These are phyloP conservation scores for Eucalyptus virginea DNA, from an alignment of 345 rosid genomes.

Conservation along the genomic window DNA sequence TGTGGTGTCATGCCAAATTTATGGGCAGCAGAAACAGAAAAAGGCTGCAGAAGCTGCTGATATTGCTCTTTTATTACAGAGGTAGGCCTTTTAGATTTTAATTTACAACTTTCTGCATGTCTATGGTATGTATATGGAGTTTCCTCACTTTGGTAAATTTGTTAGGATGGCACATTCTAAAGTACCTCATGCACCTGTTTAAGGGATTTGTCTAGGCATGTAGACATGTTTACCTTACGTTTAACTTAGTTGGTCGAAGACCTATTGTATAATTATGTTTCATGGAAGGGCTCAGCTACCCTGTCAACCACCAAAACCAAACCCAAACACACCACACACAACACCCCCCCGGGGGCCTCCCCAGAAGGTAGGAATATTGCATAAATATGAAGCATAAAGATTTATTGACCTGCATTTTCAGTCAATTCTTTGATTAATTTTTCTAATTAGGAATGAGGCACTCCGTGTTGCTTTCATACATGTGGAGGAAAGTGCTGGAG, in stretches of 20 bases:
- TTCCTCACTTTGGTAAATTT: neutral
- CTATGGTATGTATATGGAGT: neutral
- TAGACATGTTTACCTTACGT: neutral
- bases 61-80: slow-evolving; percentile 81
- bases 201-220: neutral
- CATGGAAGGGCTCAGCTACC: neutral
- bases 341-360: too few relatives aligned
- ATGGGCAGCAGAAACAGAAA: slow-evolving; percentile 92
- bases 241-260: neutral
- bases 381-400: neutral
- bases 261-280: neutral
- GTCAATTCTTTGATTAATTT: neutral
- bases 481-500: slow-evolving; percentile 52
- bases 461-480: slow-evolving; percentile 98
- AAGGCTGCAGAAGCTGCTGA: slow-evolving; percentile 88
- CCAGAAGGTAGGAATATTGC: neutral
- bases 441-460: slow-evolving; percentile 66
- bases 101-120: neutral
- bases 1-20: slow-evolving; percentile 96
- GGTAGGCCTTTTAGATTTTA: slow-evolving; percentile 14
- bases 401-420: neutral
- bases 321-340: fast-evolving
- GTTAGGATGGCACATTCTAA: neutral
- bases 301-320: neutral
- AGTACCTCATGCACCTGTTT: neutral